Evolutionary conservation across 306 rosid species (phyloP).

Genomic region (Rubus idaeus): DNA sequence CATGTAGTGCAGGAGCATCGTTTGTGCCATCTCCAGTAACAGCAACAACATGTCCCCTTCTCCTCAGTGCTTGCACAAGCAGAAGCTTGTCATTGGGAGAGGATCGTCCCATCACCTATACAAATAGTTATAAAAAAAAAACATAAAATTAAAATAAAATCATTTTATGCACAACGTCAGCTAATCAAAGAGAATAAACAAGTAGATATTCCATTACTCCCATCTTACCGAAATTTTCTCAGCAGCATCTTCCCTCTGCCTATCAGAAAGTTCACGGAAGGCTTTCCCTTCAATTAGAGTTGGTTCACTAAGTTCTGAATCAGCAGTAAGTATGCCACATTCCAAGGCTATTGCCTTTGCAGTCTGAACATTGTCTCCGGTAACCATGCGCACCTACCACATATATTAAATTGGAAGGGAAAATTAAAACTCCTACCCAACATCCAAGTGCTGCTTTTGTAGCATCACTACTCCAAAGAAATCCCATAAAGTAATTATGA

Average conservation of each 20-base stretch:
- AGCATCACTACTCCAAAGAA: not conserved
- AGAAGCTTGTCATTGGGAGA: constrained; percentile 90
- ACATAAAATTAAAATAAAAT: not conserved
- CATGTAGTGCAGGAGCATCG: constrained; percentile 90
- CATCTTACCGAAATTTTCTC: constrained; percentile 62
- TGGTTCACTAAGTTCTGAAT: constrained; percentile 53
- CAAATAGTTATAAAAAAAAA: constrained; percentile 5
- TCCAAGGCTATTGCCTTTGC: constrained; percentile 91
- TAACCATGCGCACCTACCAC: constrained; percentile 80
- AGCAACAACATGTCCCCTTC: constrained; percentile 74
- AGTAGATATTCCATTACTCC: not conserved
- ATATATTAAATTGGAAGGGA: not conserved
- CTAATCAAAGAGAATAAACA: not conserved
- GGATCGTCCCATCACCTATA: constrained; percentile 91
- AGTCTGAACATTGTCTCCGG: constrained; percentile 91
- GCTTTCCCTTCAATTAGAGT: constrained; percentile 74
- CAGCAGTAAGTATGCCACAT: constrained; percentile 78
- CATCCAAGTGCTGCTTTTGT: not conserved
- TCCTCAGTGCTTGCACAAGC: constrained; percentile 88
- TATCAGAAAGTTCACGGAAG: constrained; percentile 64
- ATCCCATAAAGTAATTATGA: not conserved
- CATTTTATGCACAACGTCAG: not conserved
- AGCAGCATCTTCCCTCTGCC: constrained; percentile 50
- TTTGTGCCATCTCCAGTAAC: constrained; percentile 97
- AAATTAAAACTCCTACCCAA: not conserved